Evolutionary conservation across 2,329 filamentous ascomycete species (phyloP).

Genomic region (Aspergillus uvarum): DNA sequence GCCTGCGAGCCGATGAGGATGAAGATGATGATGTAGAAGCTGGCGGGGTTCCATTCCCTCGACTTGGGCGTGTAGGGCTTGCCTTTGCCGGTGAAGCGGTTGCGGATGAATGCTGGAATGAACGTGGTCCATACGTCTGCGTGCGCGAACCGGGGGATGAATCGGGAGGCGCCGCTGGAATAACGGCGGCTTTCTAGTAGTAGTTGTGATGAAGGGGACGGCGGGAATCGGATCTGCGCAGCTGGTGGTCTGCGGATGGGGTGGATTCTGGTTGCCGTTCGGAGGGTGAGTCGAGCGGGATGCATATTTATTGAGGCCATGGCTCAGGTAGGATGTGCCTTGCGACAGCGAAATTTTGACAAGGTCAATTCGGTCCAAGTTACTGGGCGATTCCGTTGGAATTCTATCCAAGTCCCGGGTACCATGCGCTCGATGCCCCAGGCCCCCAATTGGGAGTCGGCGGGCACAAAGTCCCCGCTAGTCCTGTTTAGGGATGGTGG

Average conservation of each 20-base stretch:
- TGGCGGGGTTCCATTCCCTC: conserved; percentile 76
- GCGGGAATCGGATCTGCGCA: conserved; percentile 28
- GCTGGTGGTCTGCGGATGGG: conserved; percentile 8
- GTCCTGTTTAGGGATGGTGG: conserved; percentile 20
- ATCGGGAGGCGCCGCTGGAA: conserved; percentile 15
- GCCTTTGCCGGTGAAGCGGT: conserved; percentile 29
- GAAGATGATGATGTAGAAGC: conserved; percentile 79
- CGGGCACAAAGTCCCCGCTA: conserved; percentile 7
- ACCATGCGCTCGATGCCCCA: conserved; percentile 8
- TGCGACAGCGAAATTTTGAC: background rate
- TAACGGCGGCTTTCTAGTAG: conserved; percentile 22
- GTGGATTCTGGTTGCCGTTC: conserved; percentile 4
- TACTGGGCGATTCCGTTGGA: background rate
- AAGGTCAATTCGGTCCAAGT: background rate
- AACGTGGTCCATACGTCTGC: conserved; percentile 68
- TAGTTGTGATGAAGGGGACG: conserved; percentile 59
- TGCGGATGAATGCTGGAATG: conserved; percentile 60
- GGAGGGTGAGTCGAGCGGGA: conserved; percentile 13
- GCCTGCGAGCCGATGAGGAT: conserved; percentile 91
- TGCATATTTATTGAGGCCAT: conserved; percentile 19
- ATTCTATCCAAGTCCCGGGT: background rate
- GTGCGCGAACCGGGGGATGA: conserved; percentile 54
- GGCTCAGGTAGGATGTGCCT: conserved; percentile 5
- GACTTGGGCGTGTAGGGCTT: conserved; percentile 43
- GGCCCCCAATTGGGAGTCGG: conserved; percentile 2